Conservation (phyloP, 2,329 filamentous ascomycete genomes). For the Whalleya microplaca region DNA sequence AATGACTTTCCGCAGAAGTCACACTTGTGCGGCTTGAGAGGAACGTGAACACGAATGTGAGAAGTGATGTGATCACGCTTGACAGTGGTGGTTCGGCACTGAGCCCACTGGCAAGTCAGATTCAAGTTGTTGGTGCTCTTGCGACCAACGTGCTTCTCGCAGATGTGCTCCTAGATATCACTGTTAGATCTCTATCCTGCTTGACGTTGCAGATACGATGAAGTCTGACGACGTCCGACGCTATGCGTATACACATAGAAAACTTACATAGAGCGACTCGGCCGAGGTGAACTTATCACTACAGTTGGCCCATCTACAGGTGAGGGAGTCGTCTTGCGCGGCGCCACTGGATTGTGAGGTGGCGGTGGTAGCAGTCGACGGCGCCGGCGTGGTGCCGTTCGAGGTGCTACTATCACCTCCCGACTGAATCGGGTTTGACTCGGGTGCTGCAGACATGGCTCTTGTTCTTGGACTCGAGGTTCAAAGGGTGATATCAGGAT, state of each 20-base stretch:
- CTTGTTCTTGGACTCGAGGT: slow-evolving; percentile 4
- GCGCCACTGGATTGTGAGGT: slow-evolving; percentile 46
- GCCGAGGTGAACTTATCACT: slow-evolving; percentile 61
- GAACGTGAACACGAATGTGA: slow-evolving; percentile 98
- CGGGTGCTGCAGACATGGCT: slow-evolving; percentile 35
- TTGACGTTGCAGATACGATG: background rate
- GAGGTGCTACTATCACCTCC: slow-evolving; percentile 48
- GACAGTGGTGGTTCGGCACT: slow-evolving; percentile 93
- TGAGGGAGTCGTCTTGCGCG: slow-evolving; percentile 56
- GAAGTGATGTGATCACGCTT: slow-evolving; percentile 99
- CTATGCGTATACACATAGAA: background rate
- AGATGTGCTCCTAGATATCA: slow-evolving; percentile 81
- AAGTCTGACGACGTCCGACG: background rate
- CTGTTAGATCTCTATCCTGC: background rate
- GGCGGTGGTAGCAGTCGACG: slow-evolving; percentile 52
- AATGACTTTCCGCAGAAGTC: slow-evolving; percentile 99
- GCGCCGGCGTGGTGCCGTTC: slow-evolving; percentile 57
- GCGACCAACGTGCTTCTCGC: slow-evolving; percentile 95
- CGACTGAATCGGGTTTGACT: slow-evolving; percentile 31
- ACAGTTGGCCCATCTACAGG: slow-evolving; percentile 64
- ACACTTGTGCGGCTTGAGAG: slow-evolving; percentile 97
- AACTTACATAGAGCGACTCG: slow-evolving; percentile 63
- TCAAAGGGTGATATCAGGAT: slow-evolving; percentile 1
- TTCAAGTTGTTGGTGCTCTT: slow-evolving; percentile 99
- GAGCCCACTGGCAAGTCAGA: slow-evolving; percentile 95